These are phyloP conservation scores for Backusella morwellensis DNA, from an alignment of 192 early-diverging fungal genomes.

Conservation along the genomic window DNA sequence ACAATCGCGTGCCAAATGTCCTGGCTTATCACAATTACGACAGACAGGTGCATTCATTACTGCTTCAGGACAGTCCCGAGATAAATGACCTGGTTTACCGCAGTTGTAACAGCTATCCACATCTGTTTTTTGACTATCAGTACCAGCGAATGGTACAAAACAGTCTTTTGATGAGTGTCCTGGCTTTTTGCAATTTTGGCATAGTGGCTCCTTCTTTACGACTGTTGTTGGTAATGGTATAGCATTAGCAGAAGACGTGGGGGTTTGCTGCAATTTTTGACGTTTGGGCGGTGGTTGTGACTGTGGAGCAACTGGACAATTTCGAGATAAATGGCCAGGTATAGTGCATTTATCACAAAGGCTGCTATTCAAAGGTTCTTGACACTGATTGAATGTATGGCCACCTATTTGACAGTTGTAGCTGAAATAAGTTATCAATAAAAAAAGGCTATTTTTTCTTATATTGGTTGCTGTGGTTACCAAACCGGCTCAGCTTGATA, in stretches of 20 bases:
- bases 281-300: slow-evolving; percentile 20
- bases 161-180: slow-evolving; percentile 32
- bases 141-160: slow-evolving; percentile 10
- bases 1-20: slow-evolving; percentile 41
- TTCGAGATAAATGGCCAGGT: neutral
- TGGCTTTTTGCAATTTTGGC: slow-evolving; percentile 50
- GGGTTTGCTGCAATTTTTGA: neutral
- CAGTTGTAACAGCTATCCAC: slow-evolving; percentile 27
- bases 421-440: slow-evolving; percentile 21
- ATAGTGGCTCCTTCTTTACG: slow-evolving; percentile 40
- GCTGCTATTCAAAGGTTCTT: neutral
- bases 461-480: slow-evolving; percentile 24
- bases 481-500: slow-evolving; percentile 44
- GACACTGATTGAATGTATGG: slow-evolving; percentile 33
- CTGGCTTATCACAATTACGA: slow-evolving; percentile 50
- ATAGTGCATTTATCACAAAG: slow-evolving; percentile 47
- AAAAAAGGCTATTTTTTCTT: neutral
- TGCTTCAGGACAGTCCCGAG: slow-evolving; percentile 28
- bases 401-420: slow-evolving; percentile 52
- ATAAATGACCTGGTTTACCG: slow-evolving; percentile 26
- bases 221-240: slow-evolving; percentile 15
- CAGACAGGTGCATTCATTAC: slow-evolving; percentile 23
- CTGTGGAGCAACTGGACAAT: slow-evolving; percentile 13
- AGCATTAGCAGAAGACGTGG: neutral
- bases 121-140: slow-evolving; percentile 37